Evolutionary conservation across 2,329 filamentous ascomycete genomes (phyloP), one percentile per base, ranked within the genome.

Genomic region (Ceratocystis lukuohia): DNA sequence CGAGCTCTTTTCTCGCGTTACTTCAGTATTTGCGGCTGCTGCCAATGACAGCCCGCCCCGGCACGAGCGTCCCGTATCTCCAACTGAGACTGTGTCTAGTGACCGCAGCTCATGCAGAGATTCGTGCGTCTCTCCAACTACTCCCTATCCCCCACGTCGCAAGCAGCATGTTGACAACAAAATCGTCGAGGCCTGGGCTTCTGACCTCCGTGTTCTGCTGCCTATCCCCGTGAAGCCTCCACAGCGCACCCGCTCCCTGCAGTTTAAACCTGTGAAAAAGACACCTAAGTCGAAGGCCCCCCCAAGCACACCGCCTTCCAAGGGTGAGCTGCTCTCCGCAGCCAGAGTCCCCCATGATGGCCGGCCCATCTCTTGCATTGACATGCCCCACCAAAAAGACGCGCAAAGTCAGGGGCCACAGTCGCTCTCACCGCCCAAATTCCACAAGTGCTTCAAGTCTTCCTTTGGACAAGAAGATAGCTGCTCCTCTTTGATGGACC

Each of bases 11-110:
- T 59, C 48, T 22, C 50, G 64, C 17, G 61, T 63, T 15, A 63
- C 61, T 25, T 65, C 64, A 4, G 66, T 68, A 12, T 68, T 65
- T 65, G 64, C 64, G 10, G 46, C 37, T n/a, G 53, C 33, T 17
- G 15, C 41, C 20, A 33, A 20, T 28, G 41, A 59, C 22, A 65
- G 17, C 63, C 57, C 57, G n/a, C 65, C 48, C 10, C 46, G 30
- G 28, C 25, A 61, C 15, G 66, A 68, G 15, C 61, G 66, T 50
- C 66, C 66, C 10, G 44, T 68, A 37, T 68, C 66, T 30, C 66
- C 64, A 3, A 68, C 66, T n/a, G 66, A 68, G 61, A 68, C 66
- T 68, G 66, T 68, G 66, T 66, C 66, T 68, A 68, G 66, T 68
- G 66, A 66, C 61, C 64, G 50, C 64, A 68, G 66, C 64, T 68